These are phyloP conservation scores for Cardamine occulta DNA, from an alignment of 345 rosid genomes.

Conservation along the genomic window DNA sequence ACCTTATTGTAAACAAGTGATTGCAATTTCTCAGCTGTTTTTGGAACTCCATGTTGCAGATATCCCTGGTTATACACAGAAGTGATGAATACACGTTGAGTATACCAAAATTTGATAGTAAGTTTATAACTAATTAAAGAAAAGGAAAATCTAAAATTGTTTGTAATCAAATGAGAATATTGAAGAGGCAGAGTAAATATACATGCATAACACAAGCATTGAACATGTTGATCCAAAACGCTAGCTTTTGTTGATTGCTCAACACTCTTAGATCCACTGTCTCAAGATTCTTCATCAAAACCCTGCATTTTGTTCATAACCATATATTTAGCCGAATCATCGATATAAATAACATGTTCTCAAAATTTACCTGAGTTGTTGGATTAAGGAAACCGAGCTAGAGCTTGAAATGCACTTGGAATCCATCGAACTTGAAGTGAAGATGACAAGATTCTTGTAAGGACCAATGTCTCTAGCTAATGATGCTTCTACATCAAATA, in stretches of 20 bases:
- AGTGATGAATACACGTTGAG: background rate
- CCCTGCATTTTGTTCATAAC: slow-evolving; percentile 50
- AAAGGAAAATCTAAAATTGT: background rate
- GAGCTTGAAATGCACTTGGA: slow-evolving; percentile 86
- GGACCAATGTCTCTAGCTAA: slow-evolving; percentile 90
- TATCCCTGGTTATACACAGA: slow-evolving; percentile 59
- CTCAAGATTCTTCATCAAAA: slow-evolving; percentile 74
- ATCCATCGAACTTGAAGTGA: slow-evolving; percentile 77
- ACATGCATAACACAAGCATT: slow-evolving; percentile 99
- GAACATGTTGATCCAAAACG: slow-evolving; percentile 99
- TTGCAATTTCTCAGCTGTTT: slow-evolving; percentile 67
- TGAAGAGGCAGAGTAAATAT: slow-evolving; percentile 33
- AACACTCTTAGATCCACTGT: slow-evolving; percentile 65
- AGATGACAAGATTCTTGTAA: slow-evolving; percentile 84
- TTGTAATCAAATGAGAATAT: background rate
- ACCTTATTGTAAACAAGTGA: slow-evolving; percentile 57
- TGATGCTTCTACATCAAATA: slow-evolving; percentile 74
- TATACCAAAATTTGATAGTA: background rate
- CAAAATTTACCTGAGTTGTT: slow-evolving; percentile 63
- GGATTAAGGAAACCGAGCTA: slow-evolving; percentile 69
- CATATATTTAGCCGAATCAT: background rate
- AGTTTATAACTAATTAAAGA: background rate
- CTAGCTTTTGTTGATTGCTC: slow-evolving; percentile 78
- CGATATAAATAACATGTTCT: background rate
- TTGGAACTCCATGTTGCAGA: slow-evolving; percentile 87